A percentile compares a stretch with the other conserved stretches of the same genome.
phyloP scores from a whole-genome alignment of 1,139 yeast genomes.

The Saccharomycopsis hybrid region DNA sequence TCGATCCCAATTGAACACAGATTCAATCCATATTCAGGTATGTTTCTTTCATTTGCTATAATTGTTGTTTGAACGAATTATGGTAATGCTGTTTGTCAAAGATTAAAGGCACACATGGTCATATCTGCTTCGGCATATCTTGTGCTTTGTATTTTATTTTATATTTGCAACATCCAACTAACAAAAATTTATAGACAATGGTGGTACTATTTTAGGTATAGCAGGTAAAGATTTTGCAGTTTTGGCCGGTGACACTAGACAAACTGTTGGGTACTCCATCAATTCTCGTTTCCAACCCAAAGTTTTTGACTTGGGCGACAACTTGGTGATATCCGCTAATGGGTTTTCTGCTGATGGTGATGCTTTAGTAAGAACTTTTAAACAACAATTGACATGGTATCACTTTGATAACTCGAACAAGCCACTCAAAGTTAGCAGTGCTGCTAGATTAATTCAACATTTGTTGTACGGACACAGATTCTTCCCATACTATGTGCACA shows the following conservation, averaged over 20 bases:
- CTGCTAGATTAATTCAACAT: conserved; percentile 90
- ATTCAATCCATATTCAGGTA: conserved; percentile 80
- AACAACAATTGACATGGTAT: conserved; percentile 84
- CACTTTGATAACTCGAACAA: conserved; percentile 78
- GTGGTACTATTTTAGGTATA: conserved; percentile 95
- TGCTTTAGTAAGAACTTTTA: conserved; percentile 72
- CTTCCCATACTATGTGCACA: conserved; percentile 95
- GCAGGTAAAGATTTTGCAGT: conserved; percentile 98
- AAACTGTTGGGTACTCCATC: conserved; percentile 88
- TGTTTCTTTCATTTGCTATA: not conserved
- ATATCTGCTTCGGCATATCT: too few species aligned
- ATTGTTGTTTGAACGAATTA: too few species aligned
- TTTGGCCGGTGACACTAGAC: conserved; percentile 96
- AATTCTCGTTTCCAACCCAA: conserved; percentile 91
- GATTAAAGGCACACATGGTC: too few species aligned
- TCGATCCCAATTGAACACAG: conserved; percentile 79
- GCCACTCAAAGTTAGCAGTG: conserved; percentile 58
- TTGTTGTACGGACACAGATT: conserved; percentile 86
- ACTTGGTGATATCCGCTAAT: conserved; percentile 81
- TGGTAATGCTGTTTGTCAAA: too few species aligned
- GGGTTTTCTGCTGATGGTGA: conserved; percentile 96
- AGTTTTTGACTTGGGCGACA: conserved; percentile 84
- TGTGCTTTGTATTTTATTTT: not conserved
- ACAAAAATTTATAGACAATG: conserved; percentile 50
- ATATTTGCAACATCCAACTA: not conserved